Percentiles rank a stretch among this genome's conserved stretches.
phyloP scores from a whole-genome alignment of 2,329 filamentous ascomycete species.

The Trichoderma hamatum region DNA sequence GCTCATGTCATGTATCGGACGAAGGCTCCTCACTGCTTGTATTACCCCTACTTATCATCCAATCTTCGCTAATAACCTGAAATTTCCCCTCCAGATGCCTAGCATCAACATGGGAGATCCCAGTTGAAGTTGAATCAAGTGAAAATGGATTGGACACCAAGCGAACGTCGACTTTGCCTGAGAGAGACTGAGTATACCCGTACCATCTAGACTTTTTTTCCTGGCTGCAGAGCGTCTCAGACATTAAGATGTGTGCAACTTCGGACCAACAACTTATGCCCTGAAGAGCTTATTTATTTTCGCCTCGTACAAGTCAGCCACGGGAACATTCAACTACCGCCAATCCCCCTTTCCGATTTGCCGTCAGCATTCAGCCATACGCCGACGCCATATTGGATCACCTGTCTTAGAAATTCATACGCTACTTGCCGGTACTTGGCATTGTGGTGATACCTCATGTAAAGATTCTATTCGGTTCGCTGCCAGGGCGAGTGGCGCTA shows the following conservation, averaged over 20 bases:
- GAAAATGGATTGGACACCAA: conserved; percentile 26
- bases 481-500: conserved; percentile 31
- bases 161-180: conserved; percentile 17
- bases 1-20: conserved; percentile 6
- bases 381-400: conserved; percentile 8
- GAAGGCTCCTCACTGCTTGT: not conserved
- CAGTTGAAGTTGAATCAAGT: not conserved
- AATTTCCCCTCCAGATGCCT: not conserved
- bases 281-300: conserved; percentile 24
- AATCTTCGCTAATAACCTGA: not conserved
- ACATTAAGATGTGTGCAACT: conserved; percentile 25
- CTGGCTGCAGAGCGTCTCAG: conserved; percentile 18
- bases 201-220: not conserved
- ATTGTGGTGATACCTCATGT: conserved; percentile 2
- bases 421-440: conserved; percentile 1
- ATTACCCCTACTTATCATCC: not conserved
- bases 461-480: conserved; percentile 29
- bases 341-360: not conserved
- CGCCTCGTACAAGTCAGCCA: conserved; percentile 1
- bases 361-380: conserved; percentile 23
- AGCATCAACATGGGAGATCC: conserved; percentile 5
- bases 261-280: conserved; percentile 9
- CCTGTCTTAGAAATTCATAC: conserved; percentile 8
- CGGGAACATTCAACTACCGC: not conserved
- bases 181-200: not conserved